Percentiles rank a stretch among this genome's conserved stretches.
phyloP scores from a whole-genome alignment of 768 basidiomycete species.

The Pleurotus djamor region DNA sequence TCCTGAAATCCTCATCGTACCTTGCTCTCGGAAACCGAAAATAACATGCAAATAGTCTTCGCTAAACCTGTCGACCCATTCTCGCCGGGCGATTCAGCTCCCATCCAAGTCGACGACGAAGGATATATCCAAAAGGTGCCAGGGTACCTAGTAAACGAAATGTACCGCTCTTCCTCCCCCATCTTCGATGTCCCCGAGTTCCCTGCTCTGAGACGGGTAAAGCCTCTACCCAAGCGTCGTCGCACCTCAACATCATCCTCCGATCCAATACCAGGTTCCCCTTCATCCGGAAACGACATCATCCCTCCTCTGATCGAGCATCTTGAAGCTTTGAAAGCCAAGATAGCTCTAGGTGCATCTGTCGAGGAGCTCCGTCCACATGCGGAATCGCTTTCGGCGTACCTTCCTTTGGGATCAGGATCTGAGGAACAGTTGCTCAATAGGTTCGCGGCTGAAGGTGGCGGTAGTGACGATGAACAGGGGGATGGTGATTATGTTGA shows the following conservation, averaged over 20 bases:
- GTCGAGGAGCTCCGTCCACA: slow-evolving; percentile 59
- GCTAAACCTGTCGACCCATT: not conserved
- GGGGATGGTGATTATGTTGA: slow-evolving; percentile 65
- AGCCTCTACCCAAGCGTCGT: slow-evolving; percentile 77
- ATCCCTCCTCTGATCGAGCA: slow-evolving; percentile 14
- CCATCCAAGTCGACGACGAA: slow-evolving; percentile 1
- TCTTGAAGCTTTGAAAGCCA: slow-evolving; percentile 4
- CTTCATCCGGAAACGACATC: not conserved
- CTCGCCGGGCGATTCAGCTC: not conserved
- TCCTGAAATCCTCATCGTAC: no score
- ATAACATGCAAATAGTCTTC: not conserved
- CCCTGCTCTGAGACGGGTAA: slow-evolving; percentile 61
- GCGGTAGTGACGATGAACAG: slow-evolving; percentile 38
- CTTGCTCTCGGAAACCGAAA: no score
- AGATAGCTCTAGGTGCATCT: slow-evolving; percentile 18
- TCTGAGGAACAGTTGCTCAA: slow-evolving; percentile 7
- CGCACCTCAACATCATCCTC: slow-evolving; percentile 38
- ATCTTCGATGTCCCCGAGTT: slow-evolving; percentile 67
- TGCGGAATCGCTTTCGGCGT: slow-evolving; percentile 54
- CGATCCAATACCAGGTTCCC: slow-evolving; percentile 8
- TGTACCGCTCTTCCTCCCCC: slow-evolving; percentile 57
- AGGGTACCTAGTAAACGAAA: slow-evolving; percentile 15
- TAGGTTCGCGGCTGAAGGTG: slow-evolving; percentile 10
- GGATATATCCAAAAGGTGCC: slow-evolving; percentile 4
- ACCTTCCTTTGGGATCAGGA: slow-evolving; percentile 18